Percentiles rank a stretch among this genome's conserved stretches.
Evolutionary conservation across 371 early-diverging fungal genomes (phyloP).

Genomic region (Mortierella sp.): DNA sequence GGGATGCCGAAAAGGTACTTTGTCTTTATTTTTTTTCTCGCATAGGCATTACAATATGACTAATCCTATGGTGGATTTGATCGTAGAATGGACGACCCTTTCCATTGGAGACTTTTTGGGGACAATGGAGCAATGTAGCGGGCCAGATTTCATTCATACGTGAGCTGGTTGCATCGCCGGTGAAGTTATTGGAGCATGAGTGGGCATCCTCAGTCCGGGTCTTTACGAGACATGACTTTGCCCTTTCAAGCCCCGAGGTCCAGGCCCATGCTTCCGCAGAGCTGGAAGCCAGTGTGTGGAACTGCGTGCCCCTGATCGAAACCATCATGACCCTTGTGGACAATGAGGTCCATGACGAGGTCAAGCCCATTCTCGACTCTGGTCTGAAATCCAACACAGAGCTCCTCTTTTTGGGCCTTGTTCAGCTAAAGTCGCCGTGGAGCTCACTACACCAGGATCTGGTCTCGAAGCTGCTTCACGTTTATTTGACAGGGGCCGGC

Average conservation of each 20-base stretch:
- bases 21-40: too few relatives aligned
- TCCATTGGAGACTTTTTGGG: slow-evolving; percentile 79
- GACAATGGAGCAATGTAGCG: slow-evolving; percentile 78
- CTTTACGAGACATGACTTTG: slow-evolving; percentile 66
- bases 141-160: slow-evolving; percentile 81
- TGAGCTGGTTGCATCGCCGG: slow-evolving; percentile 71
- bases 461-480: slow-evolving; percentile 69
- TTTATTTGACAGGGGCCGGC: slow-evolving; percentile 75
- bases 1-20: slow-evolving; percentile 67
- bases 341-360: slow-evolving; percentile 71
- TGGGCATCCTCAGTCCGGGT: slow-evolving; percentile 62
- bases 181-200: slow-evolving; percentile 62
- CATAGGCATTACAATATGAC: too few relatives aligned
- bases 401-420: slow-evolving; percentile 79
- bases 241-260: slow-evolving; percentile 60
- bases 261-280: slow-evolving; percentile 61
- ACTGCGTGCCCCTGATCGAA: slow-evolving; percentile 81
- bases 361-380: slow-evolving; percentile 72
- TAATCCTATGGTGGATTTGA: background rate
- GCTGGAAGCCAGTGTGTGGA: slow-evolving; percentile 72
- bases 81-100: slow-evolving; percentile 57
- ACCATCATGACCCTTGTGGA: slow-evolving; percentile 74
- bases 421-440: slow-evolving; percentile 72
- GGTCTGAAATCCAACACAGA: slow-evolving; percentile 79
- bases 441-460: slow-evolving; percentile 76